Percentiles rank a stretch among this genome's conserved stretches.
Conservation (phyloP, 768 basidiomycete genomes). For the Boletus huronensis region DNA sequence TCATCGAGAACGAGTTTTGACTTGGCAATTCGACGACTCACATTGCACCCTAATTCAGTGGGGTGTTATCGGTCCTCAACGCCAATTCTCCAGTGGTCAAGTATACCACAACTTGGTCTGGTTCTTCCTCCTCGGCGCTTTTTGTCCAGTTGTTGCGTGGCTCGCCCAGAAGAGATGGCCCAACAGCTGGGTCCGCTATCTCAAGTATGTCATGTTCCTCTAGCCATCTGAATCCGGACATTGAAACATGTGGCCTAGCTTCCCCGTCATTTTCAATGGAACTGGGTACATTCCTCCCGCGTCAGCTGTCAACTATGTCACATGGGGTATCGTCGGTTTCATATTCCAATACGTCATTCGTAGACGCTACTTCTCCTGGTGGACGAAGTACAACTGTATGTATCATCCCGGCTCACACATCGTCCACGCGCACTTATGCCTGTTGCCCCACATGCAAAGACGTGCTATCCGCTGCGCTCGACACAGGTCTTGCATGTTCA, state of each 20-base stretch:
- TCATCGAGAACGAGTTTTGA: constrained; percentile 7
- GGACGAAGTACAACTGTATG: constrained; percentile 51
- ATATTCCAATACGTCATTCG: constrained; percentile 64
- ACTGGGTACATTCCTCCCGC: constrained; percentile 64
- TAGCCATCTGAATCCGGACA: not conserved
- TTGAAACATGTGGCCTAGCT: constrained; percentile 27
- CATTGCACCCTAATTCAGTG: constrained; percentile 30
- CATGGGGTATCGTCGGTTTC: constrained; percentile 65
- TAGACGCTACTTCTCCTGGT: constrained; percentile 63
- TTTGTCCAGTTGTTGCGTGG: constrained; percentile 57
- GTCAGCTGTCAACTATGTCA: constrained; percentile 59
- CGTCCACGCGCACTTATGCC: not conserved
- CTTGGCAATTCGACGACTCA: not conserved
- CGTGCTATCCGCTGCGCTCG: constrained; percentile 68
- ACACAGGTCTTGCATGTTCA: constrained; percentile 63
- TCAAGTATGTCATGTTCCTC: constrained; percentile 48
- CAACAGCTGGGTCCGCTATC: constrained; percentile 56
- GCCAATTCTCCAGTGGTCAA: constrained; percentile 68
- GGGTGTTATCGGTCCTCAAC: constrained; percentile 80
- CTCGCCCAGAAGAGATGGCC: constrained; percentile 57
- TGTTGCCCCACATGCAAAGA: constrained; percentile 28
- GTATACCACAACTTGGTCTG: constrained; percentile 60
- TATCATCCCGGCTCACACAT: constrained; percentile 9
- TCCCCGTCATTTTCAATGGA: constrained; percentile 54
- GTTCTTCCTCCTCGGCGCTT: constrained; percentile 77